phyloP scores from a whole-genome alignment of 2,329 filamentous ascomycete genomes.

The Diaporthe ilicicola region DNA sequence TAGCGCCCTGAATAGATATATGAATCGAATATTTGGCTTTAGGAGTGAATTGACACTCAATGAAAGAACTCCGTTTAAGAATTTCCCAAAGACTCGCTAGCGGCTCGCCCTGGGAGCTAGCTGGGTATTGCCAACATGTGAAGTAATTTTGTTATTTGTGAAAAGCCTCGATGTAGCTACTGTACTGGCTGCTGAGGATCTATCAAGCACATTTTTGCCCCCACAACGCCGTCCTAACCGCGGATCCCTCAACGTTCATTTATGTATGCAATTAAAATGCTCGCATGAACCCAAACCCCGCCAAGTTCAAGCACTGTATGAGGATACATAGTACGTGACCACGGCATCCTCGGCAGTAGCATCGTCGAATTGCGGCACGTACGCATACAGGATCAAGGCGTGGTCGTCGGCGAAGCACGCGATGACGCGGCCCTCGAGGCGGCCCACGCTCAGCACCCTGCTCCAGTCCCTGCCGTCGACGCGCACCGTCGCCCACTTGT shows the following conservation, averaged over 20 bases:
- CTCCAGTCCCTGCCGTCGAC: constrained; percentile 97
- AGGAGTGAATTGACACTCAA: not conserved
- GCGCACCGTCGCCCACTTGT: constrained; percentile 86
- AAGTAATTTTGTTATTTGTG: not conserved
- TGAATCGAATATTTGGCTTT: not conserved
- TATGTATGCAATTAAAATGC: not conserved
- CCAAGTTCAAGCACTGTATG: constrained; percentile 44
- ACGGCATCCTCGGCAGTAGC: constrained; percentile 73
- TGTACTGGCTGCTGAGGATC: not conserved
- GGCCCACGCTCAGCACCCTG: constrained; percentile 88
- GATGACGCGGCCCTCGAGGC: constrained; percentile 89
- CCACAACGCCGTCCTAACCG: not conserved
- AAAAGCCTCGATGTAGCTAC: not conserved
- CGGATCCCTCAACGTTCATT: no score
- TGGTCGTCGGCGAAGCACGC: constrained; percentile 87
- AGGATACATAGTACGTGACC: constrained; percentile 65
- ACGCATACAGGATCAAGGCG: constrained; percentile 84
- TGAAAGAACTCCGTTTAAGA: not conserved
- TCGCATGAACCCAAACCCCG: not conserved
- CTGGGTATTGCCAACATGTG: not conserved
- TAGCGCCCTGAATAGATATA: no score
- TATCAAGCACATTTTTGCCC: not conserved
- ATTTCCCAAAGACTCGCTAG: not conserved
- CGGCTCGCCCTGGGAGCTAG: not conserved
- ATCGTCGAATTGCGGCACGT: constrained; percentile 76